Evolutionary conservation across 495 filamentous ascomycete genomes (phyloP).

Genomic region (Pseudoneurospora amorphoporcata): DNA sequence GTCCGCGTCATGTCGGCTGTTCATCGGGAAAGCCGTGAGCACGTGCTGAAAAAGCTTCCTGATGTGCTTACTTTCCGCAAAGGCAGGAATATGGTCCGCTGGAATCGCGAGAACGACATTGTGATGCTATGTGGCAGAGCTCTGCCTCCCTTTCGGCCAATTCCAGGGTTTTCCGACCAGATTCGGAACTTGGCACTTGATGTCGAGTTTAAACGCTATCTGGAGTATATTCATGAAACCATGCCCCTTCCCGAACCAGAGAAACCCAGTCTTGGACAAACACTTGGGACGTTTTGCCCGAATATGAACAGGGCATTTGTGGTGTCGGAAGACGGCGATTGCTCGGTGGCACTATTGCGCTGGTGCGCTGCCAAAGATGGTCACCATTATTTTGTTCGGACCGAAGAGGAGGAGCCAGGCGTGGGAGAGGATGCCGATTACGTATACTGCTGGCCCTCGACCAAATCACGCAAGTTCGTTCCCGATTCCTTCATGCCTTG

Average conservation of each 20-base stretch:
- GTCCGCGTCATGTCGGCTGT: constrained; percentile 22
- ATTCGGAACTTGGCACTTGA: constrained; percentile 16
- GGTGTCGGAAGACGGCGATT: not conserved
- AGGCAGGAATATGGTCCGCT: constrained; percentile 15
- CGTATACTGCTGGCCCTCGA: constrained; percentile 22
- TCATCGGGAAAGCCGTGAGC: constrained; percentile 23
- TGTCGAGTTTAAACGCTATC: no score
- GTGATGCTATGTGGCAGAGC: not conserved
- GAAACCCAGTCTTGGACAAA: not conserved
- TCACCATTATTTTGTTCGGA: constrained; percentile 9
- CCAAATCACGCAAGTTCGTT: no score
- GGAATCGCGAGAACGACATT: constrained; percentile 24
- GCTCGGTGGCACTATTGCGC: not conserved
- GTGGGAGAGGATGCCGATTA: constrained; percentile 4
- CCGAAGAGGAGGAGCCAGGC: constrained; percentile 8
- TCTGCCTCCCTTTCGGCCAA: not conserved
- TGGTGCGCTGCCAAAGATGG: constrained; percentile 21
- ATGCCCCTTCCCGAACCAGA: not conserved
- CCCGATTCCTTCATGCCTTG: not conserved
- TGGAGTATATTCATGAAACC: no score
- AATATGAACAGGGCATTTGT: constrained; percentile 13
- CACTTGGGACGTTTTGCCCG: not conserved
- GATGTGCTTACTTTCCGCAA: constrained; percentile 15
- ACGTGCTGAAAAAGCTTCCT: constrained; percentile 24
- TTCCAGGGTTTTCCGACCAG: constrained; percentile 7